A percentile compares a stretch with the other conserved stretches of the same genome.
Evolutionary conservation across 192 early-diverging fungal genomes (phyloP).

Genomic region (Gamsiella multidivaricata): DNA sequence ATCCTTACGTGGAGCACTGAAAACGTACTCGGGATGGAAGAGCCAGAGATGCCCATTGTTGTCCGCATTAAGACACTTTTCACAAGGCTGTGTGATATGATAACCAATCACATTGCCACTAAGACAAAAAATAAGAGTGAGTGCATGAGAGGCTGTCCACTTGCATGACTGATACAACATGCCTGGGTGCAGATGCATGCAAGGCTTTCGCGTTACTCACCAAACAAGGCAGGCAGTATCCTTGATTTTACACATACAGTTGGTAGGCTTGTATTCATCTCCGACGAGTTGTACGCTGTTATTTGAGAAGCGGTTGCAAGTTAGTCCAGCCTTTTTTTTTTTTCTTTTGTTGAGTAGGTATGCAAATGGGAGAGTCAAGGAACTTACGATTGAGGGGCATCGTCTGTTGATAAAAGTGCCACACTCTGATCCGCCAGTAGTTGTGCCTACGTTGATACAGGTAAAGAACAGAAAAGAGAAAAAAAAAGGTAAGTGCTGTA

Average conservation of each 20-base stretch:
- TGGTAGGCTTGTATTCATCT: slow-evolving; percentile 73
- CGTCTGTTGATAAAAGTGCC: slow-evolving; percentile 75
- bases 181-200: neutral
- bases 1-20: slow-evolving; percentile 18
- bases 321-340: no score
- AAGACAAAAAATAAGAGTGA: neutral
- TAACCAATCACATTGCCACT: slow-evolving; percentile 82
- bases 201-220: slow-evolving; percentile 54
- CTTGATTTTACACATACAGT: slow-evolving; percentile 75
- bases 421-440: slow-evolving; percentile 75
- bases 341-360: no score
- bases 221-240: slow-evolving; percentile 77
- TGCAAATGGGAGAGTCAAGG: no score
- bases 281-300: slow-evolving; percentile 71
- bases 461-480: neutral
- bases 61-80: slow-evolving; percentile 82
- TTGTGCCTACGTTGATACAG: slow-evolving; percentile 61
- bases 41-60: slow-evolving; percentile 98
- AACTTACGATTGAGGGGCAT: slow-evolving; percentile 71
- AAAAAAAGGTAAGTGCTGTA: neutral
- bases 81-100: slow-evolving; percentile 84
- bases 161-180: no score
- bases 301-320: neutral
- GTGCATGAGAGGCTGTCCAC: neutral
- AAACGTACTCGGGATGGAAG: slow-evolving; percentile 81